Percentiles rank a stretch among this genome's conserved stretches.
phyloP scores from a whole-genome alignment of 495 filamentous ascomycete species.

The Aspergillus diversus region DNA sequence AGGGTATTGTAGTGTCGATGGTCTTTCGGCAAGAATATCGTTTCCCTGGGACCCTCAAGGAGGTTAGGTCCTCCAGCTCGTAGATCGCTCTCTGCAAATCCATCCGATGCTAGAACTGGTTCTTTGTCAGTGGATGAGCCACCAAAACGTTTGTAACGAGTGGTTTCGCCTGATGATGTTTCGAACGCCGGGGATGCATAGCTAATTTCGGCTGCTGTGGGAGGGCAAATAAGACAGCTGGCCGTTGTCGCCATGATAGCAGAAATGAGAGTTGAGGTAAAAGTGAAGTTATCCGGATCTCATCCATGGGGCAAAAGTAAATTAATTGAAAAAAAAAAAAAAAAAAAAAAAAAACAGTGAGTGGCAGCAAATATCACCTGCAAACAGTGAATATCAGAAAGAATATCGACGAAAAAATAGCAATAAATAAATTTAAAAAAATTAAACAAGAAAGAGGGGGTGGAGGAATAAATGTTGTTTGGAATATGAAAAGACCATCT shows the following conservation, averaged over 20 bases:
- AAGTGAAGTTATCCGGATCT: background rate
- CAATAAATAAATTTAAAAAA: too few species aligned
- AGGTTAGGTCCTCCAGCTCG: slow-evolving; percentile 16
- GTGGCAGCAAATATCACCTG: too few species aligned
- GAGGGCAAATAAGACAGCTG: background rate
- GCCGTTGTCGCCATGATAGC: background rate
- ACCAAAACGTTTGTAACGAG: background rate
- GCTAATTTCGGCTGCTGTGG: background rate
- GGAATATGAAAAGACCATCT: too few species aligned
- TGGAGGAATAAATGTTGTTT: too few species aligned
- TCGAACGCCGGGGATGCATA: background rate
- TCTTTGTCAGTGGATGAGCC: slow-evolving; percentile 8
- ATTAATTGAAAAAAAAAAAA: too few species aligned
- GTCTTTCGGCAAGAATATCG: background rate
- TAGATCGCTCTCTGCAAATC: slow-evolving; percentile 18
- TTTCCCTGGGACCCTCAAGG: slow-evolving; percentile 10
- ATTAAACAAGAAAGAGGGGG: too few species aligned
- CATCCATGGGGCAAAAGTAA: too few species aligned
- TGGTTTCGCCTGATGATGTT: background rate
- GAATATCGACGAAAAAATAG: too few species aligned
- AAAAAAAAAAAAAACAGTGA: too few species aligned
- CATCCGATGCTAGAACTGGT: background rate
- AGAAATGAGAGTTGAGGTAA: background rate
- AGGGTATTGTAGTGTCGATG: background rate
- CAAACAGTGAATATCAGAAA: too few species aligned